These are phyloP conservation scores for Botrytis galanthina DNA, from an alignment of 2,329 filamentous ascomycete genomes.

Conservation along the genomic window DNA sequence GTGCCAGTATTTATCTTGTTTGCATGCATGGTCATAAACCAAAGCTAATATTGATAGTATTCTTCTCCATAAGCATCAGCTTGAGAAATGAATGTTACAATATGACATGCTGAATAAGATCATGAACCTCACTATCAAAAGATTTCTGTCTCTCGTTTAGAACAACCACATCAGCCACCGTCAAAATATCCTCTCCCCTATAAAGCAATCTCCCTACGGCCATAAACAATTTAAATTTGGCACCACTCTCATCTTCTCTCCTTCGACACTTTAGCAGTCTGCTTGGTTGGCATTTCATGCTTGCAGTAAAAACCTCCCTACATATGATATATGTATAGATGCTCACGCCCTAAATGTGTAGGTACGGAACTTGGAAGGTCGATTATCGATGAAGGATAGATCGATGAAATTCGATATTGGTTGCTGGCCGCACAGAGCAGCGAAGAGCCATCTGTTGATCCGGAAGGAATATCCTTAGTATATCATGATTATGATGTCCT, in stretches of 20 bases:
- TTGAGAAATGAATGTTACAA: not conserved
- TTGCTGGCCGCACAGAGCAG: conserved; percentile 18
- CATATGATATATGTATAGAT: conserved; percentile 14
- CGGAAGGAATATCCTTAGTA: conserved; percentile 16
- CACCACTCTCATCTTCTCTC: conserved; percentile 17
- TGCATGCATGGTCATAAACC: not conserved
- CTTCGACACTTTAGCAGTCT: conserved; percentile 5
- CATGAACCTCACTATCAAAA: conserved; percentile 11
- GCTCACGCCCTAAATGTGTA: not conserved
- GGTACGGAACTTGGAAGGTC: conserved; percentile 9
- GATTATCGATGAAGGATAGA: conserved; percentile 18
- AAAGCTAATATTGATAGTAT: not conserved
- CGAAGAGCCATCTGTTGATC: conserved; percentile 21
- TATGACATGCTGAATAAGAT: conserved; percentile 1
- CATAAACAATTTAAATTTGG: conserved; percentile 17
- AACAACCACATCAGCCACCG: not conserved
- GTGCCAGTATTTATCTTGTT: conserved; percentile 9
- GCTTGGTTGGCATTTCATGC: conserved; percentile 10
- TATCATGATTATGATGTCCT: conserved; percentile 15
- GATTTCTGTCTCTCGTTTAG: not conserved
- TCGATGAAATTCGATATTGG: conserved; percentile 22
- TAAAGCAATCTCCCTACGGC: conserved; percentile 14
- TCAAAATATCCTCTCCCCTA: conserved; percentile 9
- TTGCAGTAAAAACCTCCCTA: conserved; percentile 11
- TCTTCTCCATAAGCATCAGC: not conserved